phyloP scores from a whole-genome alignment of 805 yeast genomes.

The Wickerhamiella brachini region DNA sequence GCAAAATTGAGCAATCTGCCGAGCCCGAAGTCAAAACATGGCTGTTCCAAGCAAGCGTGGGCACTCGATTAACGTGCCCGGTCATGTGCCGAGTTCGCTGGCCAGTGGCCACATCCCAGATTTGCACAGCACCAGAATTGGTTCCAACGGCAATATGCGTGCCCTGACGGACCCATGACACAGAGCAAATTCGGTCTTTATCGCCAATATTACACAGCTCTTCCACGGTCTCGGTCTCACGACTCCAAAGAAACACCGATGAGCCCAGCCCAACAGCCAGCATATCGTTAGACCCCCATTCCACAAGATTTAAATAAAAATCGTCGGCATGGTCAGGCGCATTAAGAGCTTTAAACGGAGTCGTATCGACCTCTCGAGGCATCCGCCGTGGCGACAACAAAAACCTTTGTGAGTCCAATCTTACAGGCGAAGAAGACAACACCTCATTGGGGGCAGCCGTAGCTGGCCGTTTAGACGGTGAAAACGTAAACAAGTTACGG shows the following conservation, averaged over 20 bases:
- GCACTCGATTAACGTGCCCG: constrained; percentile 76
- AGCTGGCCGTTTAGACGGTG: constrained; percentile 14
- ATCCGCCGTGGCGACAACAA: constrained; percentile 72
- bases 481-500: constrained; percentile 11
- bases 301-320: constrained; percentile 79
- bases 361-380: constrained; percentile 63
- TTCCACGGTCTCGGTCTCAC: constrained; percentile 67
- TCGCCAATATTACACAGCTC: constrained; percentile 61
- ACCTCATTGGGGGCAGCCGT: constrained; percentile 37
- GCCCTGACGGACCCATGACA: constrained; percentile 90
- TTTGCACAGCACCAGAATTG: constrained; percentile 71
- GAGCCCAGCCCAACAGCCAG: constrained; percentile 85
- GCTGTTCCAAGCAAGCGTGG: constrained; percentile 88
- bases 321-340: constrained; percentile 95
- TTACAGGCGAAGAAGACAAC: constrained; percentile 15
- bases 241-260: constrained; percentile 84
- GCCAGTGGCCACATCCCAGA: constrained; percentile 79
- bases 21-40: constrained; percentile 81
- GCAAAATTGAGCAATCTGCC: constrained; percentile 69
- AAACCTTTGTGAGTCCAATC: constrained; percentile 56
- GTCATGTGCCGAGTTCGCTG: constrained; percentile 83
- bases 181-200: constrained; percentile 62
- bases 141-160: constrained; percentile 93
- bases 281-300: constrained; percentile 87
- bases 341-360: constrained; percentile 85